These are phyloP conservation scores for Barbatosphaeria neglecta DNA, from an alignment of 495 filamentous ascomycete species.

Conservation along the genomic window DNA sequence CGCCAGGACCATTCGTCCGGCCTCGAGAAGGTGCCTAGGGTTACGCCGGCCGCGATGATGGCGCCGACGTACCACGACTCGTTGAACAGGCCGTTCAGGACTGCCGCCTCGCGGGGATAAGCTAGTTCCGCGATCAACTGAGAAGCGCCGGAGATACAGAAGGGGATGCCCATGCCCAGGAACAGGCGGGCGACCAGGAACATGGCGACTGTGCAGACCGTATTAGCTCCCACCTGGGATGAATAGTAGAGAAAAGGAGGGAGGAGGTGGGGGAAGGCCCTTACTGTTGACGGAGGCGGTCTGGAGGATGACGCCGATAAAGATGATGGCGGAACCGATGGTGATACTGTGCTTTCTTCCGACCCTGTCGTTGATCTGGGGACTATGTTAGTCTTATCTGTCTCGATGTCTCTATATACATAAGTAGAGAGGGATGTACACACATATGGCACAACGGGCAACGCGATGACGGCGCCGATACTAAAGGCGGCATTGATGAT, in stretches of 20 bases:
- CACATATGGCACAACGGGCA: constrained; percentile 35
- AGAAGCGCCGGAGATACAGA: constrained; percentile 52
- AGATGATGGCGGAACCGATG: constrained; percentile 35
- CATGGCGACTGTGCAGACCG: constrained; percentile 32
- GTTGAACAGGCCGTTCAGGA: constrained; percentile 60
- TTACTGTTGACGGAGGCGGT: constrained; percentile 8
- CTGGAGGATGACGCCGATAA: constrained; percentile 34
- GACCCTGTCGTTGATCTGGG: constrained; percentile 4
- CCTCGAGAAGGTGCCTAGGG: constrained; percentile 47
- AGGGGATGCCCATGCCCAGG: constrained; percentile 53
- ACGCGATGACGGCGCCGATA: constrained; percentile 30
- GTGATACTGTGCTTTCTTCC: constrained; percentile 38
- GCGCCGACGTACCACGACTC: constrained; percentile 52
- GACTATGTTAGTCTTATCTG: not conserved
- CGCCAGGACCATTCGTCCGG: constrained; percentile 50
- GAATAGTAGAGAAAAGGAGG: not conserved
- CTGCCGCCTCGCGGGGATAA: constrained; percentile 54
- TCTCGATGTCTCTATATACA: not conserved
- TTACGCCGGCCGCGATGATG: constrained; percentile 49
- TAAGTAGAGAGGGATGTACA: constrained; percentile 14
- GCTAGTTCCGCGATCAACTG: constrained; percentile 51
- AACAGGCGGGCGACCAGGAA: constrained; percentile 55
- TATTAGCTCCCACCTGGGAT: not conserved
- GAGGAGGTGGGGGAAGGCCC: not conserved
- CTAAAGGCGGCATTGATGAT: constrained; percentile 19